Conservation (phyloP, 2,329 filamentous ascomycete species). For the Lecanosticta acicola region DNA sequence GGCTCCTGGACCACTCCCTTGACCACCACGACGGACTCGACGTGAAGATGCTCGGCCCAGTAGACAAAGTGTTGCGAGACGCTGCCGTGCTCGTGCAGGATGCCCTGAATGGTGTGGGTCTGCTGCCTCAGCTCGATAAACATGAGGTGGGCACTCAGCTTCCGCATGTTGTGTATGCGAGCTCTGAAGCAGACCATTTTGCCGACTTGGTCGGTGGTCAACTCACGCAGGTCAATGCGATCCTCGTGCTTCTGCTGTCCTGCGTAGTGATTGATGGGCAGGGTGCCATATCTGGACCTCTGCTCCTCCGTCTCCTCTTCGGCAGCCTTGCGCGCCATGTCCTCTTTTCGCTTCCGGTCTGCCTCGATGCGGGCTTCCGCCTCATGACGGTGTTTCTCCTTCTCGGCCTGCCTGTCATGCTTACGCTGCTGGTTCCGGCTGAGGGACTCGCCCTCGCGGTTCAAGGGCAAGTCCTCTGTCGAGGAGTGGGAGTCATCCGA, state of each 20-base stretch:
- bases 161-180: conserved; percentile 71
- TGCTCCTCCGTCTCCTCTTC: conserved; percentile 55
- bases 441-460: conserved; percentile 46
- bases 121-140: conserved; percentile 85
- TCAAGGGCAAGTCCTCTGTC: conserved; percentile 39
- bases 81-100: conserved; percentile 59
- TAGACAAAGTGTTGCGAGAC: conserved; percentile 72
- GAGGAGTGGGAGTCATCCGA: conserved; percentile 32
- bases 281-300: conserved; percentile 53
- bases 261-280: conserved; percentile 55
- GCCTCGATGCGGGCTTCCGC: conserved; percentile 41
- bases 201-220: conserved; percentile 51
- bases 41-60: conserved; percentile 77
- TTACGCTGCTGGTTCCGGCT: conserved; percentile 47
- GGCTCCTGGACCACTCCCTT: conserved; percentile 68
- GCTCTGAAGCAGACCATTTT: conserved; percentile 62
- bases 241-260: conserved; percentile 45
- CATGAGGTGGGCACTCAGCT: conserved; percentile 74
- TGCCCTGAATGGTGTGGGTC: conserved; percentile 75
- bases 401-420: conserved; percentile 41
- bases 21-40: conserved; percentile 73
- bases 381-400: conserved; percentile 42
- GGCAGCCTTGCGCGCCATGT: conserved; percentile 44
- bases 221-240: conserved; percentile 47
- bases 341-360: conserved; percentile 43